Base-by-base conservation (phyloP, 345 rosid species). In the Sisymbrium altissimum region DNA sequence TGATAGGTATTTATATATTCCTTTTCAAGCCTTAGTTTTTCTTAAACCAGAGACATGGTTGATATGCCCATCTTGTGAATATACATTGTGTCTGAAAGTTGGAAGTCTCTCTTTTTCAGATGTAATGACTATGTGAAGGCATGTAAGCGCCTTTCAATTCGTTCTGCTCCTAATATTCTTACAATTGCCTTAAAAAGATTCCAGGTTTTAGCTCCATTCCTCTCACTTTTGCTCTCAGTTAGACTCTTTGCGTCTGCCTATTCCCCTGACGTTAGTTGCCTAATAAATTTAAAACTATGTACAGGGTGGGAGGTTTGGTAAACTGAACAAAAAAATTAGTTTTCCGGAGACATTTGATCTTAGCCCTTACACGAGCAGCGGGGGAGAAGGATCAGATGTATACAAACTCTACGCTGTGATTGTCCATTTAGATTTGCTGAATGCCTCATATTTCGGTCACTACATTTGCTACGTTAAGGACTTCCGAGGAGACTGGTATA, bases 81-180 rank as follows among this genome's bases (percentile, higher is more conserved):
- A 11, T 59, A 62, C 5, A 52, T 19, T 53, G 33, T 63, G 32
- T 61, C 56, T 62, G 6, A 68, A 30, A 7, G 3, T 53, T 35
- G 33, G 9, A 0, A 23, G 10, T 35, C 9, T 59, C 21, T 41
- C 35, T 38, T 76, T 70, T 55, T 15, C 83, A 90, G 94, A 66
- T 90, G 97, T 76, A 87, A 86, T 79, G 97, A 84, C 79, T 95
- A 95, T 84, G 99, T 95, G 58, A 92, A 88, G 86, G 99, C 99
- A 72, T 95, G 89, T 82, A 95, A 95, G 87, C 90, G 92, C 58
- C 91, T 95, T 56, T 86, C 94, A 3, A 80, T 95, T 61, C 82
- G 76, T 57, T 78, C 65, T 56, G 92, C 92, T 78, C 98, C 99
- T 5, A 95, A 95, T 77, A 80, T 95, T 81, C 99, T 95, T 56